phyloP scores from a whole-genome alignment of 1,284 basidiomycete species.

The Naganishia sp. region DNA sequence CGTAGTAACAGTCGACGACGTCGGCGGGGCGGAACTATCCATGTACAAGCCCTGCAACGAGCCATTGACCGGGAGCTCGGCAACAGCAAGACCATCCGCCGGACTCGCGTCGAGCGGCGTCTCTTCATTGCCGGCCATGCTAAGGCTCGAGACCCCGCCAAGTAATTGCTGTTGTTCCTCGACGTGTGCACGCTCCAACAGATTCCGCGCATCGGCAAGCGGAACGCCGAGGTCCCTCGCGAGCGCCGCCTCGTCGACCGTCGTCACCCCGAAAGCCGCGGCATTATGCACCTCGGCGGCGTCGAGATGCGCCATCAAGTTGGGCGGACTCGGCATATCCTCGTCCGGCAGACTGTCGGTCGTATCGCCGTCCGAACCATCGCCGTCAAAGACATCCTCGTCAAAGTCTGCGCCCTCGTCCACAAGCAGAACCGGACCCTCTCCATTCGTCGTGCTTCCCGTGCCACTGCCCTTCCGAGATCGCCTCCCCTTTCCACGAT shows the following conservation, averaged over 20 bases:
- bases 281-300: slow-evolving; percentile 32
- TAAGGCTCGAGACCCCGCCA: slow-evolving; percentile 27
- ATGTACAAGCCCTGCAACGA: slow-evolving; percentile 17
- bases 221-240: slow-evolving; percentile 34
- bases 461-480: slow-evolving; percentile 28
- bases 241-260: slow-evolving; percentile 35
- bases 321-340: slow-evolving; percentile 35
- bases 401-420: slow-evolving; percentile 32
- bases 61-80: slow-evolving; percentile 10
- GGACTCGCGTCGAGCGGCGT: slow-evolving; percentile 15
- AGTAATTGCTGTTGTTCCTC: slow-evolving; percentile 32
- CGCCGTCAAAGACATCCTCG: slow-evolving; percentile 17
- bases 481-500: slow-evolving; percentile 25
- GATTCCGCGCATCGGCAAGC: slow-evolving; percentile 33
- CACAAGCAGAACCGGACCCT: slow-evolving; percentile 31
- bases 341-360: slow-evolving; percentile 36
- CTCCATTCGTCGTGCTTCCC: slow-evolving; percentile 30
- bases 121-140: slow-evolving; percentile 13
- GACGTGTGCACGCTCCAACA: slow-evolving; percentile 31
- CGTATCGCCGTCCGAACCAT: slow-evolving; percentile 33
- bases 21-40: slow-evolving; percentile 15
- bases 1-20: slow-evolving; percentile 13
- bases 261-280: slow-evolving; percentile 34
- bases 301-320: slow-evolving; percentile 22
- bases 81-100: slow-evolving; percentile 4